Base-by-base conservation (phyloP, 257 asterid species). In the Parsonsia alboflavescens region DNA sequence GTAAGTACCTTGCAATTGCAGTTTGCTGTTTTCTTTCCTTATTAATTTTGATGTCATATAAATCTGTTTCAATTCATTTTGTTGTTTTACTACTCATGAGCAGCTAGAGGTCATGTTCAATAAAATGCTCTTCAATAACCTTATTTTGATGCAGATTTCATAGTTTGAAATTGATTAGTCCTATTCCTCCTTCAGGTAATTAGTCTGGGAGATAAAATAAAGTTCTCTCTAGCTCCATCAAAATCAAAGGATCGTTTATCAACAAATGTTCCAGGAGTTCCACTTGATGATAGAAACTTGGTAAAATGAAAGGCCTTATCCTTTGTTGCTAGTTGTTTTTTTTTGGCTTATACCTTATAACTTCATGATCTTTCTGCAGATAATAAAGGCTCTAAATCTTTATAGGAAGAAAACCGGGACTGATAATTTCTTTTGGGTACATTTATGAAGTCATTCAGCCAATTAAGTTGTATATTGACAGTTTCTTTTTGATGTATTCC, bases 301-400 rank as follows among this genome's bases (percentile, higher is more conserved):
- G 98, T 91, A 86, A 19, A 64, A 41, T 0, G 56, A 28, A 68
- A 72, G 52, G 30, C 44, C 44, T 53, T 73, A 70, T n/a, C 79
- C 45, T 70, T 19, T 21, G 44, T 78, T 69, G 75, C 63, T 46
- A 21, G 56, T 61, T 44, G 56, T 53, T 42, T 58, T 53, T 42
- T 58, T 30, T 72, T 42, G 16, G 10, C 70, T 64, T 68, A 44
- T 33, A 36, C 59, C 10, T 42, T 61, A 59, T 59, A 41, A 46
- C 10, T 59, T 69, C 39, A 41, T 53, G n/a, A 74, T 58, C 69
- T 75, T 69, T 80, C 68, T 84, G 91, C 96, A 95, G 99, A 95
- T 95, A 82, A 89, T 92, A 81, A 95, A 90, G 89, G 97, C 98
- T 45, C 94, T 95, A 76, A 90, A 95, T 87, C 98, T 95, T 61